Conservation (phyloP, 129 eudicot species). For the Heracleum sosnowskyi region DNA sequence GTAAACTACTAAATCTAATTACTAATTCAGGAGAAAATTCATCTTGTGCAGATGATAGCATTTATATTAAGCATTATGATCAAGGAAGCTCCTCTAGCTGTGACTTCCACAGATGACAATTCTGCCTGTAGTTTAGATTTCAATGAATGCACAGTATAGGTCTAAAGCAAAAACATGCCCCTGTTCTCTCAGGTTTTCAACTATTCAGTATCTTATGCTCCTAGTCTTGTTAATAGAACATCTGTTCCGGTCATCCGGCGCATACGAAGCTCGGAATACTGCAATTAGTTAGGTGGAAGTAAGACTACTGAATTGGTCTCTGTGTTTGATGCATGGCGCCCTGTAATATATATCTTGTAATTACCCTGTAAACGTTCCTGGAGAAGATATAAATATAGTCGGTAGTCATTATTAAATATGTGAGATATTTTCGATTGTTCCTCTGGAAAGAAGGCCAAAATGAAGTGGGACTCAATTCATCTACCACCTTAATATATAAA, state of each 20-base stretch:
- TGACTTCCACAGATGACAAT: conserved; percentile 18
- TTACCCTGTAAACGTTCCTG: neutral
- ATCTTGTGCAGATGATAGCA: conserved; percentile 52
- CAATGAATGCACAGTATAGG: neutral
- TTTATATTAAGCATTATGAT: conserved; percentile 60
- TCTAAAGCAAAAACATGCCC: neutral
- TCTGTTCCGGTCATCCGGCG: neutral
- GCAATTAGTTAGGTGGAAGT: neutral
- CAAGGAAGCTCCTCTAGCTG: conserved; percentile 29
- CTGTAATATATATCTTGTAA: neutral
- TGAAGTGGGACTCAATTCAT: neutral
- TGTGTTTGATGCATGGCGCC: neutral
- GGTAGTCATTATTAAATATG: no score
- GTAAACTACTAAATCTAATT: neutral
- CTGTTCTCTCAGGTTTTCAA: neutral
- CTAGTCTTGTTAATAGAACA: neutral
- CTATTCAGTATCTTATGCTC: neutral
- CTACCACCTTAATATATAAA: neutral
- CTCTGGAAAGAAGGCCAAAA: neutral
- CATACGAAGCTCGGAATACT: neutral
- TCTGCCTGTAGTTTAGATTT: conserved; percentile 21
- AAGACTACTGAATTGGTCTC: neutral
- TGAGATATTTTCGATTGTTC: neutral
- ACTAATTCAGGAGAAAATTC: neutral
- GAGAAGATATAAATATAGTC: neutral